These are phyloP conservation scores for Leucogyrophana mollusca DNA, from an alignment of 768 basidiomycete genomes.

Conservation along the genomic window DNA sequence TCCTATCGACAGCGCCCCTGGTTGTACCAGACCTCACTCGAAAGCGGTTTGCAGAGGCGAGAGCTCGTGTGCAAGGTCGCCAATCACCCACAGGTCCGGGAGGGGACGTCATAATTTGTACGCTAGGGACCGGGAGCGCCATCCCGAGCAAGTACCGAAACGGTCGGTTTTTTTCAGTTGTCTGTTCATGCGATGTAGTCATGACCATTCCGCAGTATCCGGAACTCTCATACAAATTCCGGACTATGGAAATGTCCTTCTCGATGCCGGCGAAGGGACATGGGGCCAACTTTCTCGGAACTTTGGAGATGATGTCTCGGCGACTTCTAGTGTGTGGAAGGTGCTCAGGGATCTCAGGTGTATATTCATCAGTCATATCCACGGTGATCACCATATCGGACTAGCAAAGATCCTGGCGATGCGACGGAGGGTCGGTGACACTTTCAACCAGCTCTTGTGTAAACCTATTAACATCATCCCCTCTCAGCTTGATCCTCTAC, in stretches of 20 bases:
- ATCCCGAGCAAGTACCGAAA: slow-evolving; percentile 86
- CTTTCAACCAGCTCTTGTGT: background rate
- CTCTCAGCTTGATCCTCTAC: slow-evolving; percentile 61
- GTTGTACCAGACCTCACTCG: slow-evolving; percentile 28
- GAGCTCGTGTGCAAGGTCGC: slow-evolving; percentile 24
- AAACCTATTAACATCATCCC: slow-evolving; percentile 3
- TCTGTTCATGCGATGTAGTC: background rate
- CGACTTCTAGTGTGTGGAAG: slow-evolving; percentile 45
- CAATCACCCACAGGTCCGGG: slow-evolving; percentile 36
- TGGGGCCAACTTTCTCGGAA: slow-evolving; percentile 84
- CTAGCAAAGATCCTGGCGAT: slow-evolving; percentile 69
- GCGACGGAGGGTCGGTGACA: slow-evolving; percentile 57
- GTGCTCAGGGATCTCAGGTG: slow-evolving; percentile 71
- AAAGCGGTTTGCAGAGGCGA: slow-evolving; percentile 40
- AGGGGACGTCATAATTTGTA: slow-evolving; percentile 64
- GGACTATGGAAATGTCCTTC: slow-evolving; percentile 65
- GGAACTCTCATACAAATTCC: slow-evolving; percentile 79
- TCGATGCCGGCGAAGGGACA: slow-evolving; percentile 92
- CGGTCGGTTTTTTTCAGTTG: slow-evolving; percentile 44
- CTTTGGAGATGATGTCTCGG: slow-evolving; percentile 53
- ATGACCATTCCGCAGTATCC: slow-evolving; percentile 47
- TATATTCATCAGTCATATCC: slow-evolving; percentile 87
- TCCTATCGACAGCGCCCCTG: slow-evolving; percentile 12
- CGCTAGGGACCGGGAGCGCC: slow-evolving; percentile 89
- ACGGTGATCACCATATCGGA: slow-evolving; percentile 92